A percentile compares a stretch with the other conserved stretches of the same genome.
phyloP scores from a whole-genome alignment of 2,329 filamentous ascomycete genomes.

The Fusarium longipes region DNA sequence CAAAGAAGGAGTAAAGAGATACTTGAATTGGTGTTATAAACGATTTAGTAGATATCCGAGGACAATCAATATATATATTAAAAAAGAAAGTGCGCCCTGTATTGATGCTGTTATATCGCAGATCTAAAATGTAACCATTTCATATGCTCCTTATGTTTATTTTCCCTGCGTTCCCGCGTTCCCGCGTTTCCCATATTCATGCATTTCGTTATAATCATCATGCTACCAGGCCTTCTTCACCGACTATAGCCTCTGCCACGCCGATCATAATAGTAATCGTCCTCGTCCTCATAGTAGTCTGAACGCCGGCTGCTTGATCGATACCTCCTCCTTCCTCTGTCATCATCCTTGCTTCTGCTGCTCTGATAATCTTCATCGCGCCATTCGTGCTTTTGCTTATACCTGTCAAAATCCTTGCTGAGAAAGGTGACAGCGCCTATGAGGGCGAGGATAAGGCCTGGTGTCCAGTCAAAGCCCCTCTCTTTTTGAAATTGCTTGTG shows the following conservation, averaged over 20 bases:
- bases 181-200: not conserved
- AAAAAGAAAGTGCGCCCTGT: not conserved
- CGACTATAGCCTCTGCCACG: constrained; percentile 27
- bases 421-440: constrained; percentile 52
- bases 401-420: constrained; percentile 52
- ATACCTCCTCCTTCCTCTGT: constrained; percentile 26
- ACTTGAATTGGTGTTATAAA: not conserved
- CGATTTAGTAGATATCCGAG: not conserved
- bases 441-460: constrained; percentile 54
- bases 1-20: constrained; percentile 8
- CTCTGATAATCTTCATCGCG: constrained; percentile 5
- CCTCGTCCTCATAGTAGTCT: constrained; percentile 25
- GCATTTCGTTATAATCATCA: constrained; percentile 11
- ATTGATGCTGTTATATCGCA: not conserved
- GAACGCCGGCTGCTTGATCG: constrained; percentile 18
- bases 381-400: constrained; percentile 18
- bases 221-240: not conserved
- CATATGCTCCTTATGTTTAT: not conserved
- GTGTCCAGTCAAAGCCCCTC: constrained; percentile 55
- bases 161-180: not conserved
- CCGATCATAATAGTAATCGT: constrained; percentile 4
- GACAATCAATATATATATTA: not conserved
- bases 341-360: constrained; percentile 20
- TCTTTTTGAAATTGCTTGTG: constrained; percentile 47
- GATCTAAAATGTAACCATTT: not conserved